A percentile compares a stretch with the other conserved stretches of the same genome.
phyloP scores from a whole-genome alignment of 164 flowering plant genomes.

The Sextonia rubra region DNA sequence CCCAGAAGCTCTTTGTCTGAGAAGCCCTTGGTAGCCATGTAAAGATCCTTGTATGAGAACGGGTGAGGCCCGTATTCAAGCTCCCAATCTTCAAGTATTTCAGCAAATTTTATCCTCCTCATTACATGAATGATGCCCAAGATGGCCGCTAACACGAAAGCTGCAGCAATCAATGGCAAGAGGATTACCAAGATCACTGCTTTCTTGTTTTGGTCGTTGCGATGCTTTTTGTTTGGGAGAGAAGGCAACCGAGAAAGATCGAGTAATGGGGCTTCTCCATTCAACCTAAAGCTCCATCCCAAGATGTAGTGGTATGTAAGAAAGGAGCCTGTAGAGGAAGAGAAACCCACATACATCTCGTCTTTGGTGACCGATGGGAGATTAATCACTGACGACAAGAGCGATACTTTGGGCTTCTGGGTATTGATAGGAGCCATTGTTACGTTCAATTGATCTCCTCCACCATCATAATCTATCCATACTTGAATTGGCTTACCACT shows the following conservation, averaged over 20 bases:
- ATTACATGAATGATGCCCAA: not conserved
- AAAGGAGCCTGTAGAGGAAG: constrained; percentile 59
- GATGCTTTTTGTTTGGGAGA: constrained; percentile 16
- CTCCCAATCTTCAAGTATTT: constrained; percentile 22
- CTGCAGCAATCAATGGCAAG: not conserved
- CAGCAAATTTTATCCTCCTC: constrained; percentile 8
- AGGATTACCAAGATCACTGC: constrained; percentile 6
- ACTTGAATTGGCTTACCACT: constrained; percentile 14
- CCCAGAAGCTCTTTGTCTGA: constrained; percentile 16
- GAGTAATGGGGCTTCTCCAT: constrained; percentile 33
- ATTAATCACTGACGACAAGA: constrained; percentile 36
- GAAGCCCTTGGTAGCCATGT: constrained; percentile 21
- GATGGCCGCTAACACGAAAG: not conserved
- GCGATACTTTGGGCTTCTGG: constrained; percentile 39
- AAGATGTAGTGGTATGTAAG: constrained; percentile 52
- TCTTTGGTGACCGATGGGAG: constrained; percentile 42
- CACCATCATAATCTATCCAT: constrained; percentile 24
- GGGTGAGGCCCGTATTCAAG: constrained; percentile 15
- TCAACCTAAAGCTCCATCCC: constrained; percentile 59
- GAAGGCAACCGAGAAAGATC: constrained; percentile 39
- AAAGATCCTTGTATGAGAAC: constrained; percentile 17
- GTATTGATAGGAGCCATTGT: constrained; percentile 20
- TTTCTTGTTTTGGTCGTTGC: constrained; percentile 6
- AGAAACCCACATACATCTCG: constrained; percentile 57
- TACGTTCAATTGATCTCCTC: constrained; percentile 15